Conservation (phyloP, 2,329 filamentous ascomycete species). For the Fusarium siculi region DNA sequence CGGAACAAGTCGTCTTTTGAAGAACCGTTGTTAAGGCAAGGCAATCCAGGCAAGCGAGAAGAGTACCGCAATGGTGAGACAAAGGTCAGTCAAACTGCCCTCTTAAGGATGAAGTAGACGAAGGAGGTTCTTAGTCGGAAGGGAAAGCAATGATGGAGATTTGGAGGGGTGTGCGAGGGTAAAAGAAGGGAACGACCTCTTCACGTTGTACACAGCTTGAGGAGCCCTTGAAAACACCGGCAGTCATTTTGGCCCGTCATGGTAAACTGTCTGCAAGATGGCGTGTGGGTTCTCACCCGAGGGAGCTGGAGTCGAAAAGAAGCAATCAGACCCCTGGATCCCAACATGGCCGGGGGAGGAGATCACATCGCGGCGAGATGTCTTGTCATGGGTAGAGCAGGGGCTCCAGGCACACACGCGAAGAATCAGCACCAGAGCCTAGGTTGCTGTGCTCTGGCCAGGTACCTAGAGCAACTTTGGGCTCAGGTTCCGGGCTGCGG, state of each 20-base stretch:
- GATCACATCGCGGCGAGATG: constrained; percentile 39
- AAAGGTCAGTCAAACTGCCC: constrained; percentile 46
- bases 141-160: constrained; percentile 40
- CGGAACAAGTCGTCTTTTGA: constrained; percentile 45
- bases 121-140: constrained; percentile 47
- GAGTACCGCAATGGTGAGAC: constrained; percentile 49
- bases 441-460: constrained; percentile 27
- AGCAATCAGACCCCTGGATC: constrained; percentile 43
- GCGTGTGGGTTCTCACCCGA: constrained; percentile 46
- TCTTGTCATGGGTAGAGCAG: constrained; percentile 31
- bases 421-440: constrained; percentile 18
- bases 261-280: constrained; percentile 44
- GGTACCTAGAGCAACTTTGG: constrained; percentile 43
- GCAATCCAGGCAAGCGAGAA: constrained; percentile 46
- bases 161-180: constrained; percentile 50
- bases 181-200: constrained; percentile 50
- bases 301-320: constrained; percentile 42
- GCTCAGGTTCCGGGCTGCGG: constrained; percentile 27
- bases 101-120: constrained; percentile 48
- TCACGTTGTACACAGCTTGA: constrained; percentile 32
- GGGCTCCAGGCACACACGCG: constrained; percentile 15
- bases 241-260: constrained; percentile 45
- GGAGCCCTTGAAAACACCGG: constrained; percentile 39
- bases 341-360: constrained; percentile 37
- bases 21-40: constrained; percentile 30